These are phyloP conservation scores for Fusarium duplospermum DNA, from an alignment of 2,329 filamentous ascomycete species.

Conservation along the genomic window DNA sequence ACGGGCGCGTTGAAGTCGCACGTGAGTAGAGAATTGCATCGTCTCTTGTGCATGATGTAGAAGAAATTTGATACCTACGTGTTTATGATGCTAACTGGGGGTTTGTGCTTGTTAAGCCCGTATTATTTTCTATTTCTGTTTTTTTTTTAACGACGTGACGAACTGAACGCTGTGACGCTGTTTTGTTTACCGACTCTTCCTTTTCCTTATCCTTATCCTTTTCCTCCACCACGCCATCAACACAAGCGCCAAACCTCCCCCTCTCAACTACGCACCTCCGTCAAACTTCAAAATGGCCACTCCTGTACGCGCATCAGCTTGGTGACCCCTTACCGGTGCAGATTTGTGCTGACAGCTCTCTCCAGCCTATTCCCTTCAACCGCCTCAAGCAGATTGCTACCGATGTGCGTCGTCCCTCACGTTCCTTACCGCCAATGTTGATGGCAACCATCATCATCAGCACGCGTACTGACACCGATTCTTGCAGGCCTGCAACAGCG, in stretches of 20 bases:
- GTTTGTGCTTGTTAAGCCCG: constrained; percentile 31
- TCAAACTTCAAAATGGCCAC: constrained; percentile 50
- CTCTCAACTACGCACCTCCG: constrained; percentile 27
- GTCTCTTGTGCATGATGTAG: constrained; percentile 10
- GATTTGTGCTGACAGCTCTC: constrained; percentile 34
- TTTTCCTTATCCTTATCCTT: constrained; percentile 10
- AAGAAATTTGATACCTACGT: constrained; percentile 23
- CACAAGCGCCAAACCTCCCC: constrained; percentile 37
- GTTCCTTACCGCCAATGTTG: constrained; percentile 35
- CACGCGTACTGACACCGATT: constrained; percentile 24
- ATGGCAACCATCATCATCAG: constrained; percentile 9
- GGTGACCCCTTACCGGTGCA: neutral
- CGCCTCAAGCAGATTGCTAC: constrained; percentile 87
- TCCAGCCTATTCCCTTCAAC: constrained; percentile 78
- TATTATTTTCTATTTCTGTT: constrained; percentile 25
- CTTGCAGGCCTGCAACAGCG: constrained; percentile 81
- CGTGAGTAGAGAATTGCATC: constrained; percentile 16
- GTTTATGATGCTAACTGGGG: constrained; percentile 25
- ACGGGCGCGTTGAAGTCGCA: constrained; percentile 18
- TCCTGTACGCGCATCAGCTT: constrained; percentile 46
- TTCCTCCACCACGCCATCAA: constrained; percentile 40
- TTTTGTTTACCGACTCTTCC: constrained; percentile 47
- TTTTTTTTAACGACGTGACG: constrained; percentile 40
- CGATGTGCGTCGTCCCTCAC: constrained; percentile 69
- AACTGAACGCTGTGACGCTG: constrained; percentile 36